These are phyloP conservation scores for Mortierella hygrophila DNA, from an alignment of 192 early-diverging fungal genomes.

Conservation along the genomic window DNA sequence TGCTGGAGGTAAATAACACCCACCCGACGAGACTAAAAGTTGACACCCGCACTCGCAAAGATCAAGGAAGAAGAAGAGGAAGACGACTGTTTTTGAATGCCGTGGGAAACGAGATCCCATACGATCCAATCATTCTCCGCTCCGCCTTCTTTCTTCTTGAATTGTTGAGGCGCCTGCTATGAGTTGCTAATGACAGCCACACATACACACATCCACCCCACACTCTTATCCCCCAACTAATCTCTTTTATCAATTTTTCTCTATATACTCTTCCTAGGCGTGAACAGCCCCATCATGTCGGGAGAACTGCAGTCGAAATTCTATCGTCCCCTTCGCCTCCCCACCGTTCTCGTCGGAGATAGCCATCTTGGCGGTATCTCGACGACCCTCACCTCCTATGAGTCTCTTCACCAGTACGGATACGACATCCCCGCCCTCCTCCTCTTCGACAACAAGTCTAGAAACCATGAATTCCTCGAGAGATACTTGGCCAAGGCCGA, in stretches of 20 bases:
- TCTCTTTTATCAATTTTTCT: background rate
- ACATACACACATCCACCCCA: background rate
- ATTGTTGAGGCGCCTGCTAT: background rate
- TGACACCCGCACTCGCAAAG: background rate
- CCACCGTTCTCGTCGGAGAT: conserved; percentile 83
- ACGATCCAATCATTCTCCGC: conserved; percentile 5
- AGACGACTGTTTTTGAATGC: background rate
- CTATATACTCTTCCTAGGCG: conserved; percentile 53
- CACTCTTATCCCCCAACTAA: background rate
- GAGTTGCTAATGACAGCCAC: too few species aligned
- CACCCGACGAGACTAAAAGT: too few species aligned
- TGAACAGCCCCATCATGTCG: conserved; percentile 80
- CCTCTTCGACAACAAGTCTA: conserved; percentile 71
- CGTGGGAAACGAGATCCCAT: conserved; percentile 8
- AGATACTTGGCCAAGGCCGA: conserved; percentile 43
- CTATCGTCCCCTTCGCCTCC: conserved; percentile 76
- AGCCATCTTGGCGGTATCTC: conserved; percentile 85
- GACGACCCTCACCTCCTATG: conserved; percentile 82
- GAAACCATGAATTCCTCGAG: conserved; percentile 68
- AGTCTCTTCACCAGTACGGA: conserved; percentile 75
- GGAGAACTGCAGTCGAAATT: conserved; percentile 78
- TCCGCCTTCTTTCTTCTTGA: too few species aligned
- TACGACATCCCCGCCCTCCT: conserved; percentile 78
- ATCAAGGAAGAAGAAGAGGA: background rate
- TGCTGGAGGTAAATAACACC: conserved; percentile 72